phyloP scores from a whole-genome alignment of 2,329 filamentous ascomycete species.

The Juglanconis oblonga region DNA sequence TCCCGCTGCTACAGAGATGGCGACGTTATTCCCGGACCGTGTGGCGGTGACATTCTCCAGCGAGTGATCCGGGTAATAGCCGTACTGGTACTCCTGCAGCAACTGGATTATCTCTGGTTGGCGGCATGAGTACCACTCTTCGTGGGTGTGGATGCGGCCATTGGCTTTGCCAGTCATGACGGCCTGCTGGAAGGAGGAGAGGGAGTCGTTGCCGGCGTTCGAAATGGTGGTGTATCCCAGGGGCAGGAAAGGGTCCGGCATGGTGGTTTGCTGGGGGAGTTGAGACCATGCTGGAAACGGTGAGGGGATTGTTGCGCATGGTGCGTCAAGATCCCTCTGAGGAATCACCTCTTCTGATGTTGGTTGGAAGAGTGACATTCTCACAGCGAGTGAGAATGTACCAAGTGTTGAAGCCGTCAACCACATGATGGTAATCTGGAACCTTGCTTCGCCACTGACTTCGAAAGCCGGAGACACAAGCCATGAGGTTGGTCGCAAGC shows the following conservation, averaged over 20 bases:
- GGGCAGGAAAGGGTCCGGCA: conserved; percentile 44
- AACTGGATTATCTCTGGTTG: conserved; percentile 48
- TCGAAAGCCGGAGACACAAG: no score
- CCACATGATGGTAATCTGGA: no score
- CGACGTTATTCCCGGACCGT: conserved; percentile 41
- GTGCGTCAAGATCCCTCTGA: background rate
- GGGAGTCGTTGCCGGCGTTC: conserved; percentile 29
- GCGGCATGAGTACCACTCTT: conserved; percentile 47
- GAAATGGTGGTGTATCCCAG: conserved; percentile 35
- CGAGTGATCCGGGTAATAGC: conserved; percentile 48
- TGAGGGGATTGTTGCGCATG: conserved; percentile 26
- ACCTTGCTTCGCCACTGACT: no score
- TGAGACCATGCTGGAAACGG: conserved; percentile 33
- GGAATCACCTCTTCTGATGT: no score
- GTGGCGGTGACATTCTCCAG: conserved; percentile 45
- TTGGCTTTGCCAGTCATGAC: conserved; percentile 38
- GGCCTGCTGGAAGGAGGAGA: conserved; percentile 28
- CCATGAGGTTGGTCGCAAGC: no score
- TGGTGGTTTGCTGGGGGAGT: conserved; percentile 33
- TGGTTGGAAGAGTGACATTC: background rate
- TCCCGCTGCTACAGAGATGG: conserved; percentile 38
- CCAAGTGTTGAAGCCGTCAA: no score
- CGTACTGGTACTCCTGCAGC: conserved; percentile 50
- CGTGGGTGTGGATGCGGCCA: conserved; percentile 39
- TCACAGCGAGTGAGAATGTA: background rate